phyloP scores from a whole-genome alignment of 176 grass and related monocot species.

The Cymbopogon citratus region DNA sequence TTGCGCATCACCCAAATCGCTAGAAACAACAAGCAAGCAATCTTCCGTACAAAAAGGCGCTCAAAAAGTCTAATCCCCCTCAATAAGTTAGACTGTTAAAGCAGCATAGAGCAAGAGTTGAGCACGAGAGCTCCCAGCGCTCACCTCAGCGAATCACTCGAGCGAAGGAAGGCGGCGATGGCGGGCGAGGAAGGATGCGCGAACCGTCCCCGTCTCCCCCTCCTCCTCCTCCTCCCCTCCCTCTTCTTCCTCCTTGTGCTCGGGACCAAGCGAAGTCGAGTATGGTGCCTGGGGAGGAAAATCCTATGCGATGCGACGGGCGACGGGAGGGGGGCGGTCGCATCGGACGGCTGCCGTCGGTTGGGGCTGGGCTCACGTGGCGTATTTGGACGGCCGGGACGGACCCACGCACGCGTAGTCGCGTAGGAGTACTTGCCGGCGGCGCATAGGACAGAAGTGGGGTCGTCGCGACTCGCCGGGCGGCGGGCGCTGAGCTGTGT shows the following conservation, averaged over 20 bases:
- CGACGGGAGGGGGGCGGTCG: neutral
- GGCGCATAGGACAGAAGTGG: neutral
- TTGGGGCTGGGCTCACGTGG: neutral
- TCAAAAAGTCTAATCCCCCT: neutral
- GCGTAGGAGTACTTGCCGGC: too few relatives aligned
- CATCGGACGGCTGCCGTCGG: constrained; percentile 8
- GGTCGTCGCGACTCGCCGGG: constrained; percentile 4
- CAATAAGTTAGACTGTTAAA: neutral
- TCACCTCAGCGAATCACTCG: constrained; percentile 35
- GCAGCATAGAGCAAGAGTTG: neutral
- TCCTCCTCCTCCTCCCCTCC: neutral
- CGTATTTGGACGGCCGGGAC: neutral
- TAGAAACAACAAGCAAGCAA: neutral
- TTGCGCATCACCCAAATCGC: neutral
- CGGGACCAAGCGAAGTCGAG: neutral
- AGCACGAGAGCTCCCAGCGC: constrained; percentile 5
- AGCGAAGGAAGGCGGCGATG: neutral
- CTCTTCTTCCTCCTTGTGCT: neutral
- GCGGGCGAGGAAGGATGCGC: constrained; percentile 10
- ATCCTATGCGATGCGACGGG: neutral
- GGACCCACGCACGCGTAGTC: constrained; percentile 5
- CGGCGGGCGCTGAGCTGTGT: constrained; percentile 28
- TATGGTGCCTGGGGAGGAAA: neutral
- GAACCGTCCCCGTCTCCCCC: constrained; percentile 6
- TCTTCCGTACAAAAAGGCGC: neutral